Conservation (phyloP, 192 early-diverging fungal genomes). For the Diversispora eburnea region DNA sequence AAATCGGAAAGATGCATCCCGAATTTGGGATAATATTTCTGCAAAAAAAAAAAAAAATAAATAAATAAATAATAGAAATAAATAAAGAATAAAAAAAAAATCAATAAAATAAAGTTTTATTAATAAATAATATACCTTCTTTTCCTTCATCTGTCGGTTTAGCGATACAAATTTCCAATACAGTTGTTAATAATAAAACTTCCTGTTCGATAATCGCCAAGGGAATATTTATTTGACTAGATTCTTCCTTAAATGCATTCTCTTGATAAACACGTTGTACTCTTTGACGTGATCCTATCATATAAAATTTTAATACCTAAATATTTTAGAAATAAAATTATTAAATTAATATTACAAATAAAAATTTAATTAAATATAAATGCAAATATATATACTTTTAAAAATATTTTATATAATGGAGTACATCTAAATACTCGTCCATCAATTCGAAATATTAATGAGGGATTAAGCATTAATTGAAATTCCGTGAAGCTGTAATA, state of each 20-base stretch:
- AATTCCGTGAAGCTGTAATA: conserved; percentile 1
- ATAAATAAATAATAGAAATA: neutral
- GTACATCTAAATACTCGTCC: conserved; percentile 50
- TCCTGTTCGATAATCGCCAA: conserved; percentile 54
- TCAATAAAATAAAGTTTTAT: neutral
- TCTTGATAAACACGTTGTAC: conserved; percentile 21
- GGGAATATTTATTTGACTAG: too few relatives aligned
- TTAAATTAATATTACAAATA: neutral
- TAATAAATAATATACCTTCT: neutral
- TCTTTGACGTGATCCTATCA: conserved; percentile 42
- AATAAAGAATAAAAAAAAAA: neutral
- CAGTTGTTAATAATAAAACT: conserved; percentile 47
- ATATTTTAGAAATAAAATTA: conserved; percentile 1
- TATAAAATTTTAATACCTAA: conserved; percentile 33
- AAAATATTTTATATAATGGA: conserved; percentile 41
- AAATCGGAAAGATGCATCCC: conserved; percentile 48
- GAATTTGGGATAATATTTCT: conserved; percentile 25
- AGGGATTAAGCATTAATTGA: conserved; percentile 50
- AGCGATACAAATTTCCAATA: conserved; percentile 45
- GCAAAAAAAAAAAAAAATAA: neutral
- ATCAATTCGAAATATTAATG: conserved; percentile 54
- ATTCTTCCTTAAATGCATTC: neutral
- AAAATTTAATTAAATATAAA: neutral
- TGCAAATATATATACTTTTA: conserved; percentile 30
- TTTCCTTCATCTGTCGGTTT: conserved; percentile 22